Base-by-base conservation (phyloP, 495 filamentous ascomycete genomes). In the Delitschia confertaspora region DNA sequence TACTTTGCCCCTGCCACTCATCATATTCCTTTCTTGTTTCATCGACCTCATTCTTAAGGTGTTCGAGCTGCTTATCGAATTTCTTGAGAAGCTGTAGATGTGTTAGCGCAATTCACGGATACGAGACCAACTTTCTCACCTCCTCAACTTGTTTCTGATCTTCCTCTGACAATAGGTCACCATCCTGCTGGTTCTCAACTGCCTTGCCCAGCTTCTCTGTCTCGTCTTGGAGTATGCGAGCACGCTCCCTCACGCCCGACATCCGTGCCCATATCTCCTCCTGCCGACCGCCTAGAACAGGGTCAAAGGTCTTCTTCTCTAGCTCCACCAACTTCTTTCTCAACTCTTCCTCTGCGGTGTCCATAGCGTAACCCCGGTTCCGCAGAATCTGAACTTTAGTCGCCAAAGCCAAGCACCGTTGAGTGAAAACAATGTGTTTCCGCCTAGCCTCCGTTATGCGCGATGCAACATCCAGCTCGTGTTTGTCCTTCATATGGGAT, bases 261-360 rank as follows among this genome's bases (percentile, higher is more conserved):
- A 99, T 82, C 23, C 93, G 71, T 25, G 91, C 93, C 91, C 91
- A 99, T 36, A 99, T 83, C 68, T 99, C 91, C 63, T 99, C 91
- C 38, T 78, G 78, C 42, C 88, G 69, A 3, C 87, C 88, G 37
- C 72, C 80, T 33, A 95, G 69, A 13, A 79, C 80, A 2, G 93
- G 89, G 65, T 99, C 93, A 41, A 82, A 80, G 11, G 89, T 75
- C 13, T 64, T 65, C 51, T 74, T 76, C 58, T 94, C 85, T 49
- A 99, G 70, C 34, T 69, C 65, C 33, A 77, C 57, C 23, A 99
- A 69, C 63, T 91, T 88, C 63, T 83, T 83, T 70, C 83, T 85
- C 42, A 99, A 64, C 51, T 83, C 79, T 60, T 99, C 91, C 66
- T 99, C 91, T 27, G 87, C 82, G 31, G 81, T 78, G 56, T 88